Conservation (phyloP, 805 yeast species). For the Saturnispora zaruensis region DNA sequence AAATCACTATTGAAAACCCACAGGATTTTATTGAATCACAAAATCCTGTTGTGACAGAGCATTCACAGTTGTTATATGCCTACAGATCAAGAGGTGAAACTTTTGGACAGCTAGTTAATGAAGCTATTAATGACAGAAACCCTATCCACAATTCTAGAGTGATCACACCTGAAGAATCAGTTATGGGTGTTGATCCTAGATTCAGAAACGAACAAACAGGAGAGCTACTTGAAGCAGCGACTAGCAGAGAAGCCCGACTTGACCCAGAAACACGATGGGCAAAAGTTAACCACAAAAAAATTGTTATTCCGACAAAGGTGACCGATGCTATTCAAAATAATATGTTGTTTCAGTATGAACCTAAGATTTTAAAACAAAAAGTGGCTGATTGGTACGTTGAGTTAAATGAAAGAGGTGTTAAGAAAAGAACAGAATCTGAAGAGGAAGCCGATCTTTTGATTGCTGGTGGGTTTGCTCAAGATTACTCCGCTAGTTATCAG, state of each 20-base stretch:
- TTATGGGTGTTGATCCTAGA: constrained; percentile 25
- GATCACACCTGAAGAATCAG: constrained; percentile 30
- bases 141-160: constrained; percentile 29
- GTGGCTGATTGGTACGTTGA: constrained; percentile 34
- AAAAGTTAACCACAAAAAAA: constrained; percentile 41
- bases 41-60: constrained; percentile 18
- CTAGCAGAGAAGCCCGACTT: constrained; percentile 45
- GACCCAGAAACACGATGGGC: constrained; percentile 52
- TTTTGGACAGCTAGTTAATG: constrained; percentile 36
- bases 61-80: constrained; percentile 27
- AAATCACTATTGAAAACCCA: constrained; percentile 9
- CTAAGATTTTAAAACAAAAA: constrained; percentile 53
- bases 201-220: constrained; percentile 29
- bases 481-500: constrained; percentile 62
- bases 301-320: constrained; percentile 48
- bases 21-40: constrained; percentile 15
- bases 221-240: constrained; percentile 30
- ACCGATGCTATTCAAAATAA: constrained; percentile 54
- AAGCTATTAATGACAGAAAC: constrained; percentile 28
- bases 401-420: constrained; percentile 46
- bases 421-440: constrained; percentile 30
- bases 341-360: constrained; percentile 50
- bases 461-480: constrained; percentile 72
- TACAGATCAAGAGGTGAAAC: constrained; percentile 32
- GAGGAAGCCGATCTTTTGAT: constrained; percentile 71